Percentiles rank a stretch among this genome's conserved stretches.
Conservation (phyloP, 1,284 basidiomycete genomes). For the Entoloma clypeatum region DNA sequence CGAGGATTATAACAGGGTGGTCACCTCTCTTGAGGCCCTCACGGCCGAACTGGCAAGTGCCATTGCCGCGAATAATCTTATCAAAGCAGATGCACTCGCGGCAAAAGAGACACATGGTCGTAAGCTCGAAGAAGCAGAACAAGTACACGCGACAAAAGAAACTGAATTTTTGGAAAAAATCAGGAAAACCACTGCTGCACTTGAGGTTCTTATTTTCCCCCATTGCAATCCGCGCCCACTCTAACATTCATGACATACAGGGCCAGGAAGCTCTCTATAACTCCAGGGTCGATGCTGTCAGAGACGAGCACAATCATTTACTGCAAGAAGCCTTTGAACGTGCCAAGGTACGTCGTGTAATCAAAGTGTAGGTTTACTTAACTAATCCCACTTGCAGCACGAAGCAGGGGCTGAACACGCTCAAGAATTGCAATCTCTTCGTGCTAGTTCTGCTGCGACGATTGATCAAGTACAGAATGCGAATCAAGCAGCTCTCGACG, state of each 20-base stretch:
- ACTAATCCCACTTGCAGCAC: slow-evolving; percentile 35
- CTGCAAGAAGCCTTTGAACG: slow-evolving; percentile 69
- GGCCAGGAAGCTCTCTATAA: slow-evolving; percentile 66
- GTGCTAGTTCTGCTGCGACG: slow-evolving; percentile 58
- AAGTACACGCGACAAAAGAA: slow-evolving; percentile 43
- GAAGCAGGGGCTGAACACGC: slow-evolving; percentile 65
- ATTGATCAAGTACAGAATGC: slow-evolving; percentile 64
- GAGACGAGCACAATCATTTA: slow-evolving; percentile 61
- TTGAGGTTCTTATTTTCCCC: slow-evolving; percentile 47
- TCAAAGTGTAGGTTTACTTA: not conserved
- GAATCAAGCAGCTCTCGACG: slow-evolving; percentile 57
- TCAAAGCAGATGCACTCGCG: slow-evolving; percentile 40
- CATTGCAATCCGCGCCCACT: slow-evolving; percentile 6
- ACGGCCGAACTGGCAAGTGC: slow-evolving; percentile 45
- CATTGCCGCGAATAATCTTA: slow-evolving; percentile 44
- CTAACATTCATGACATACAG: slow-evolving; percentile 33
- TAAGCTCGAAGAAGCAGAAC: slow-evolving; percentile 49
- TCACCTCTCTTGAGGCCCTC: slow-evolving; percentile 43
- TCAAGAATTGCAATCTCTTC: slow-evolving; percentile 67
- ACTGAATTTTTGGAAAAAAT: slow-evolving; percentile 59
- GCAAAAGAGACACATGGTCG: slow-evolving; percentile 44
- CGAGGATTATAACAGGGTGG: slow-evolving; percentile 44
- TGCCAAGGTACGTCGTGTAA: slow-evolving; percentile 56
- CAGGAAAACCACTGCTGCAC: slow-evolving; percentile 50
- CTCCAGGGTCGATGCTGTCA: slow-evolving; percentile 61